These are phyloP conservation scores for Conringia planisiliqua DNA, from an alignment of 345 rosid species.

Conservation along the genomic window DNA sequence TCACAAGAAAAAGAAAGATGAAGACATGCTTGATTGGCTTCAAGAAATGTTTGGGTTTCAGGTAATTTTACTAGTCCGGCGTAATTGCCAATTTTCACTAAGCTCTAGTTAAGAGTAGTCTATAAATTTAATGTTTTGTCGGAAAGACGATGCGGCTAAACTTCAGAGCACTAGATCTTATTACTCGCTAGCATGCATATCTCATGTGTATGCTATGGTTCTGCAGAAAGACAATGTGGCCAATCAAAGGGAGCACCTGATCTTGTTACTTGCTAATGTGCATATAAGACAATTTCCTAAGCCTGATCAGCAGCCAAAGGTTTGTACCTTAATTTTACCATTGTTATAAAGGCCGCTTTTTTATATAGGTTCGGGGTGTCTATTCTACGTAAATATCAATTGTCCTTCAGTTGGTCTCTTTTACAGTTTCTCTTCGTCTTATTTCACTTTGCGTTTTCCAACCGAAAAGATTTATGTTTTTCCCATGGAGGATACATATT, in stretches of 20 bases:
- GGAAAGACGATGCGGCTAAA: neutral
- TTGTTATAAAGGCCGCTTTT: neutral
- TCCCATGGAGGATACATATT: neutral
- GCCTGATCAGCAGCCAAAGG: conserved; percentile 99
- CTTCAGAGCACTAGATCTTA: neutral
- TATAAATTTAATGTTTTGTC: neutral
- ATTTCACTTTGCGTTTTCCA: neutral
- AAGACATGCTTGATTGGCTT: conserved; percentile 98
- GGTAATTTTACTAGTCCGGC: conserved; percentile 39
- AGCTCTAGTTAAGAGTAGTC: neutral
- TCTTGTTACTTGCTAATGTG: conserved; percentile 92
- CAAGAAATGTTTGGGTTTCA: conserved; percentile 98
- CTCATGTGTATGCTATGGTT: conserved; percentile 9
- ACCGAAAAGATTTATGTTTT: neutral
- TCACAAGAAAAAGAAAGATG: conserved; percentile 75
- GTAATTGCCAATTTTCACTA: neutral
- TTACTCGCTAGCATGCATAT: conserved; percentile 4
- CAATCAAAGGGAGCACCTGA: conserved; percentile 98
- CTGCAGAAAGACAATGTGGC: conserved; percentile 94
- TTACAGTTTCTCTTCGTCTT: neutral
- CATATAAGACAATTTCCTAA: conserved; percentile 94
- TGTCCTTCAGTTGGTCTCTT: neutral
- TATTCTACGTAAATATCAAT: neutral
- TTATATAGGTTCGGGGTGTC: neutral
- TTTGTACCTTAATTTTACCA: conserved; percentile 33